Percentiles rank a stretch among this genome's conserved stretches.
Conservation (phyloP, 306 rosid species). For the Fagus crenata region DNA sequence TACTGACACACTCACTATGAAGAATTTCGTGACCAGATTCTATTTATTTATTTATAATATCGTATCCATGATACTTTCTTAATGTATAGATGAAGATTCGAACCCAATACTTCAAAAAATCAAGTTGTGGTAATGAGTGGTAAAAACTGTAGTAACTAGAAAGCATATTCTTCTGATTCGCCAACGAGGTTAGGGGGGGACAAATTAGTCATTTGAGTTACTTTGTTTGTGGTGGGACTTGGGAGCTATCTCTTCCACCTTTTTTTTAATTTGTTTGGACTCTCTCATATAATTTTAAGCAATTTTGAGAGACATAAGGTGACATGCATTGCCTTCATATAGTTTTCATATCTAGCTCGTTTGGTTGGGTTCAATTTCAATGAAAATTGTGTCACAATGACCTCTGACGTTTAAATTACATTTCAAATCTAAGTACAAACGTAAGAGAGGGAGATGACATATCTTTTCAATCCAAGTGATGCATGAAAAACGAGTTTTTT, state of each 20-base stretch:
- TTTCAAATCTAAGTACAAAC: too few species aligned
- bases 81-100: not conserved
- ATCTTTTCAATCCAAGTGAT: too few species aligned
- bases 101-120: not conserved
- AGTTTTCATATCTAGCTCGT: too few species aligned
- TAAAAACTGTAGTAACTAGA: not conserved
- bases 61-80: too few species aligned
- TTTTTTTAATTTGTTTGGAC: not conserved
- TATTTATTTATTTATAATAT: not conserved
- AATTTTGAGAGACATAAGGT: too few species aligned
- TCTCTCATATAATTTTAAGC: not conserved
- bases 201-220: not conserved
- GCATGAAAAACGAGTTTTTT: too few species aligned
- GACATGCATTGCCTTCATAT: too few species aligned
- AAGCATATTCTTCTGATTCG: not conserved
- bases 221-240: not conserved
- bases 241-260: not conserved
- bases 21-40: not conserved
- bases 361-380: too few species aligned
- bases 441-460: too few species aligned
- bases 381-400: too few species aligned
- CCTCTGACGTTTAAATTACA: too few species aligned
- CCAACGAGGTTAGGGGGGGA: not conserved
- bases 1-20: too few species aligned
- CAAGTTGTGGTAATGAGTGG: constrained; percentile 3